Evolutionary conservation across 2,329 filamentous ascomycete genomes (phyloP), one percentile per base, ranked within the genome.

Genomic region (Corinectria fuckeliana): DNA sequence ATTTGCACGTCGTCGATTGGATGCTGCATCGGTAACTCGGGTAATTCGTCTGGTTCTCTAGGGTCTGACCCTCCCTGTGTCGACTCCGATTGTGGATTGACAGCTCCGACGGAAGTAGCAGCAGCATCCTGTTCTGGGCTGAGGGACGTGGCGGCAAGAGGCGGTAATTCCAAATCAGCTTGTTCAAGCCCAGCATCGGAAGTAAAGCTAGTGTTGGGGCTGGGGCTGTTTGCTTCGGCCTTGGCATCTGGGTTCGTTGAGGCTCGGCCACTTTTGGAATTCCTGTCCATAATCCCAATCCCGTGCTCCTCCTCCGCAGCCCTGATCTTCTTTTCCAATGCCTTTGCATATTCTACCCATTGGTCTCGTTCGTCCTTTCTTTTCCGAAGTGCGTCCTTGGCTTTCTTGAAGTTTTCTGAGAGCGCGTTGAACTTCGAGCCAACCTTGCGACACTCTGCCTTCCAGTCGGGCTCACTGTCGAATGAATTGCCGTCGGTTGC

Each of bases 321-420:
- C 44, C 75, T 74, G 10, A 85, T 74, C 58, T 76, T 82, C 23
- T 71, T 71, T 50, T 81, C 74, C 16, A 85, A 69, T 11, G 73
- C 65, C 20, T 76, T 76, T 5, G 80, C 78, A 53, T 83, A 80
- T 5, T 74, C 70, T 23, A 75, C 73, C 83, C 83, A 86, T 28
- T 69, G 66, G 6, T 81, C 74, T 4, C 77, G 76, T 21, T 80
- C 75, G 1, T 76, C 72, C 25, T 78, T 79, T 47, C 77, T 76
- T 62, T 76, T 79, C 28, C 72, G 68, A 8, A 80, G 72, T 7
- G 75, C 71, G 11, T 74, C 73, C 56, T 77, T 76, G 44, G 78
- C 74, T 2, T 65, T 75, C 56, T 75, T 82, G 67, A 80, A 80
- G 61, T 73, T 78, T 48, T 69, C 70, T 25, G 69, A 76, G 47